Conservation (phyloP, 2,329 filamentous ascomycete genomes). For the Cladophialophora bantiana region DNA sequence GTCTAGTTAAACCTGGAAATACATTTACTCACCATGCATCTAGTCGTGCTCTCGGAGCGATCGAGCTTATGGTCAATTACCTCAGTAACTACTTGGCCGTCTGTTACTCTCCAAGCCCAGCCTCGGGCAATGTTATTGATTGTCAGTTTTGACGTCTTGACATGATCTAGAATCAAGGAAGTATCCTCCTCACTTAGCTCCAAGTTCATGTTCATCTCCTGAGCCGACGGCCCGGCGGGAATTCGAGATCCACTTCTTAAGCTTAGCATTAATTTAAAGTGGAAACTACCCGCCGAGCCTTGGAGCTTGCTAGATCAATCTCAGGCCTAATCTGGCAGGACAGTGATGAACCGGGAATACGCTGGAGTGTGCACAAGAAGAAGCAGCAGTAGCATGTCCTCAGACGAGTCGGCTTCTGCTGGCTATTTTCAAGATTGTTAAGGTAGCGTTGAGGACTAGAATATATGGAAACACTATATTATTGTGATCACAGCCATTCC, state of each 20-base stretch:
- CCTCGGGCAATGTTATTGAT: background rate
- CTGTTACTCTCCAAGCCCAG: background rate
- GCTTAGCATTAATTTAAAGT: background rate
- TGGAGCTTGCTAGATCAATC: background rate
- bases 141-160: background rate
- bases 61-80: background rate
- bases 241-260: background rate
- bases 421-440: background rate
- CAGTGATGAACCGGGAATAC: background rate
- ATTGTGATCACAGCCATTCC: background rate
- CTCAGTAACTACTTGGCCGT: background rate
- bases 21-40: background rate
- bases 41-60: background rate
- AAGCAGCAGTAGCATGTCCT: background rate
- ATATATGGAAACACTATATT: background rate
- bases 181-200: background rate
- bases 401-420: background rate
- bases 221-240: no score
- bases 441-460: background rate
- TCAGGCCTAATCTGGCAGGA: background rate
- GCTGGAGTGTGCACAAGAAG: background rate
- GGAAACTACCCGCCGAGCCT: background rate
- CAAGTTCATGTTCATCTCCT: background rate
- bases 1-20: background rate
- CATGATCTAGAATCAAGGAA: background rate